These are phyloP conservation scores for Penicillium sp. DNA, from an alignment of 2,329 filamentous ascomycete genomes.

Conservation along the genomic window DNA sequence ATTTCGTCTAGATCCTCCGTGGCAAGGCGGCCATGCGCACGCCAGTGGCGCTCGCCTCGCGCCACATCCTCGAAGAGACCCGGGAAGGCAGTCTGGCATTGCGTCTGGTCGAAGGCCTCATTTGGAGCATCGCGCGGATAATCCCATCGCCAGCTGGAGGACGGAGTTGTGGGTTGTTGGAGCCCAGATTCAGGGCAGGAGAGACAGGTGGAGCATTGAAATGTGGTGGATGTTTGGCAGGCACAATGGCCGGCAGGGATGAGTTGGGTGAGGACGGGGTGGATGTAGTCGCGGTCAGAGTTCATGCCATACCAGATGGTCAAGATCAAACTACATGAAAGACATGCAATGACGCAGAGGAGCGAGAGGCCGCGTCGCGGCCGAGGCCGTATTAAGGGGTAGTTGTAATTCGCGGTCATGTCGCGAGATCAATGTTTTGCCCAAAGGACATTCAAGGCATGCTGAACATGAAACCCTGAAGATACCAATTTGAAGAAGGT, in stretches of 20 bases:
- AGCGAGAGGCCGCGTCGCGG: conserved; percentile 23
- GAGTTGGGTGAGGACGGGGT: conserved; percentile 38
- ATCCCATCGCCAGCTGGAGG: conserved; percentile 31
- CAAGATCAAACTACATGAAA: conserved; percentile 20
- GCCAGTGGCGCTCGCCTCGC: conserved; percentile 34
- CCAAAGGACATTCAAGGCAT: neutral
- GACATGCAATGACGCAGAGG: conserved; percentile 21
- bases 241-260: conserved; percentile 42
- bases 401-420: conserved; percentile 22
- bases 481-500: neutral
- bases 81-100: conserved; percentile 36
- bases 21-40: conserved; percentile 23
- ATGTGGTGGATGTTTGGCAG: conserved; percentile 39
- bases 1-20: conserved; percentile 31
- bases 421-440: conserved; percentile 1
- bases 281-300: conserved; percentile 37
- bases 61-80: conserved; percentile 38
- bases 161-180: conserved; percentile 9
- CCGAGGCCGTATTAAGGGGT: conserved; percentile 17
- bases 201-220: conserved; percentile 39
- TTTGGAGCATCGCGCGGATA: conserved; percentile 35
- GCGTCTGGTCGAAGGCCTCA: conserved; percentile 25
- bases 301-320: conserved; percentile 38
- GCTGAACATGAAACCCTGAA: neutral
- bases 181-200: conserved; percentile 24